Percentiles rank a stretch among this genome's conserved stretches.
These are phyloP conservation scores for Biancaea sappan DNA, from an alignment of 306 rosid species.

Conservation along the genomic window DNA sequence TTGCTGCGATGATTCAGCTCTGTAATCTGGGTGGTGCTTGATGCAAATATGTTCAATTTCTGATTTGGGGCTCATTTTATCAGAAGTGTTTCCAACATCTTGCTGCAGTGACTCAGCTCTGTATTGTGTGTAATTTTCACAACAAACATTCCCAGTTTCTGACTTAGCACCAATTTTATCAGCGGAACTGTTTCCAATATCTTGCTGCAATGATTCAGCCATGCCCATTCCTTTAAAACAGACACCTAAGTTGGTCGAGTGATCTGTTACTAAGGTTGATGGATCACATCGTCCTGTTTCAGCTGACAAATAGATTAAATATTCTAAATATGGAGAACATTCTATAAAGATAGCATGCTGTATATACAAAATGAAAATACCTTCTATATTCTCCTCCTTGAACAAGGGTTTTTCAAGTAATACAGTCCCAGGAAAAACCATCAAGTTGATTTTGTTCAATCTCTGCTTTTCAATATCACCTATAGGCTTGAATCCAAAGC, in stretches of 20 bases:
- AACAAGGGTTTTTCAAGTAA: slow-evolving; percentile 72
- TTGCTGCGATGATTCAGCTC: neutral
- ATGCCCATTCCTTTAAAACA: slow-evolving; percentile 30
- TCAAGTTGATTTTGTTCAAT: slow-evolving; percentile 69
- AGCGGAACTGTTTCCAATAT: slow-evolving; percentile 20
- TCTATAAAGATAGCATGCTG: neutral
- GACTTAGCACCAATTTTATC: slow-evolving; percentile 33
- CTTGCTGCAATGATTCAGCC: slow-evolving; percentile 33
- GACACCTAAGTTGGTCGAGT: slow-evolving; percentile 26
- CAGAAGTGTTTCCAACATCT: slow-evolving; percentile 25
- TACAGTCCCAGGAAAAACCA: slow-evolving; percentile 95
- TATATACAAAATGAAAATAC: slow-evolving; percentile 36
- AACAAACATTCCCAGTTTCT: slow-evolving; percentile 34
- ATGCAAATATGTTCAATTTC: slow-evolving; percentile 36
- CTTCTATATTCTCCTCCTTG: slow-evolving; percentile 41
- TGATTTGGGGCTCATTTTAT: slow-evolving; percentile 32
- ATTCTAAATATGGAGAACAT: neutral
- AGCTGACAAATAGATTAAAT: slow-evolving; percentile 19
- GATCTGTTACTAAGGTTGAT: slow-evolving; percentile 36
- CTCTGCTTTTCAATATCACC: slow-evolving; percentile 64
- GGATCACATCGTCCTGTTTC: slow-evolving; percentile 41
- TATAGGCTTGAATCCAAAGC: slow-evolving; percentile 80
- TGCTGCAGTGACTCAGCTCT: slow-evolving; percentile 28
- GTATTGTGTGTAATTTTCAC: slow-evolving; percentile 11
- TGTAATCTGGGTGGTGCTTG: neutral